Evolutionary conservation across 371 early-diverging fungal species (phyloP).

Genomic region (Haplosporangium sp.): DNA sequence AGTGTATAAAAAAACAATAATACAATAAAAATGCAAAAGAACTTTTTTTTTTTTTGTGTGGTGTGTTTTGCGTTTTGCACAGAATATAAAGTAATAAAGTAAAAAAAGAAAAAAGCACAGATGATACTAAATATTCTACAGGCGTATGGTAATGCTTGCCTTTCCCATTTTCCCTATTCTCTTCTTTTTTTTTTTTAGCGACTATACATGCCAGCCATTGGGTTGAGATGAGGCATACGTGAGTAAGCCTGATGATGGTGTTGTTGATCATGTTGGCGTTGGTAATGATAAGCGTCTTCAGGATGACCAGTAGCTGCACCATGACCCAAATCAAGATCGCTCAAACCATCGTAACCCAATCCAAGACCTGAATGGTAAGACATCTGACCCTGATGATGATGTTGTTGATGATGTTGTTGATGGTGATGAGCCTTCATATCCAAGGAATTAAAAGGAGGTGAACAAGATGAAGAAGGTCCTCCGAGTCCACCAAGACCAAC

Average conservation of each 20-base stretch:
- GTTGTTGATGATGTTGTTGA: slow-evolving; percentile 7
- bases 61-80: too few relatives aligned
- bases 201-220: slow-evolving; percentile 25
- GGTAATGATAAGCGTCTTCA: slow-evolving; percentile 18
- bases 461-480: neutral
- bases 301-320: slow-evolving; percentile 5
- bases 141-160: too few relatives aligned
- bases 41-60: too few relatives aligned
- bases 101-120: too few relatives aligned
- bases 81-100: too few relatives aligned
- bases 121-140: too few relatives aligned
- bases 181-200: slow-evolving; percentile 8
- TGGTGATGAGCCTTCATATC: slow-evolving; percentile 5
- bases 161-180: too few relatives aligned
- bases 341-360: slow-evolving; percentile 28
- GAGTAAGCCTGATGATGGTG: slow-evolving; percentile 28
- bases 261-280: slow-evolving; percentile 22
- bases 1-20: too few relatives aligned
- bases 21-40: too few relatives aligned
- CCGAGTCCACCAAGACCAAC: neutral
- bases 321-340: slow-evolving; percentile 11
- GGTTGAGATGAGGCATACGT: slow-evolving; percentile 24
- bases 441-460: slow-evolving; percentile 7
- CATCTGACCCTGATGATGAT: slow-evolving; percentile 12
- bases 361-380: slow-evolving; percentile 33